Evolutionary conservation across 192 early-diverging fungal genomes (phyloP).

Genomic region (Coemansia sp.): DNA sequence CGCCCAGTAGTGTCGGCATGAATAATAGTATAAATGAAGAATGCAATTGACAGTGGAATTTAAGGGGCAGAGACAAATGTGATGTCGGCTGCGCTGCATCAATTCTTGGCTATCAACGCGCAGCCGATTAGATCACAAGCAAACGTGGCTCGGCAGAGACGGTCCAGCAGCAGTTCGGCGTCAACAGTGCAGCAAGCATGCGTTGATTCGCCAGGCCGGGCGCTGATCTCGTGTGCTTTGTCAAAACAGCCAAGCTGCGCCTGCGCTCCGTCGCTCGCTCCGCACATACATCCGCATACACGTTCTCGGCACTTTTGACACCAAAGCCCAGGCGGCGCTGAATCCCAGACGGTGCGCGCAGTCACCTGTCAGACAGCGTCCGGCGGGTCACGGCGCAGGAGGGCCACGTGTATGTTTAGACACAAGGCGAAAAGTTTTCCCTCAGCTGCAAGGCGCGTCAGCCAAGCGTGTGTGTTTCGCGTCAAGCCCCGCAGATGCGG

Average conservation of each 20-base stretch:
- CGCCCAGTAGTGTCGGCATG: conserved; percentile 33
- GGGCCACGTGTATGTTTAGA: conserved; percentile 1
- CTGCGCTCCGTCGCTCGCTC: not conserved
- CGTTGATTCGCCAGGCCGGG: conserved; percentile 5
- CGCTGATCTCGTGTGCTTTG: conserved; percentile 8
- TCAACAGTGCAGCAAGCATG: not conserved
- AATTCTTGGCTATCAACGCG: not conserved
- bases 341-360: not conserved
- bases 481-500: conserved; percentile 1
- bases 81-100: not conserved
- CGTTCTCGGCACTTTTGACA: not conserved
- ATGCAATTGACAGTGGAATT: not conserved
- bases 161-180: conserved; percentile 24
- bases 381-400: not conserved
- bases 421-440: conserved; percentile 4
- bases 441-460: not conserved
- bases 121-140: not conserved
- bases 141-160: conserved; percentile 14
- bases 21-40: not conserved
- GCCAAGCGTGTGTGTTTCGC: conserved; percentile 10
- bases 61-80: not conserved
- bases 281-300: not conserved
- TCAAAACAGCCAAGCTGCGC: not conserved
- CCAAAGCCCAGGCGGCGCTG: not conserved
- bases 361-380: not conserved